Base-by-base conservation (phyloP, 805 yeast species). In the Ogataea salicorniae region DNA sequence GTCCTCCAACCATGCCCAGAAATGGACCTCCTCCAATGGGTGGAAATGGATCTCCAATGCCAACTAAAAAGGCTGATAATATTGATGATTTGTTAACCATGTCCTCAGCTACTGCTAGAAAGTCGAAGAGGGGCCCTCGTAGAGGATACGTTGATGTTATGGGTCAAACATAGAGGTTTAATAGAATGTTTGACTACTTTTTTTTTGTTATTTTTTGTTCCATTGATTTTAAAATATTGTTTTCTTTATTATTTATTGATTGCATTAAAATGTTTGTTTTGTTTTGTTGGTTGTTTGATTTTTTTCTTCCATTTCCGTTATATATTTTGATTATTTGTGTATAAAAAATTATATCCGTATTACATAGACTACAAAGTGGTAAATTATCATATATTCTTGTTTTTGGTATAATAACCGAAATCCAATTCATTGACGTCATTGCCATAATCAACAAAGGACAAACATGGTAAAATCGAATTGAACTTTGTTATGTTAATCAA, bases 81-180 rank as follows among this genome's bases (percentile, higher is more conserved):
- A 59, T 64, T 45, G 66, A 66, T 46, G 69, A 64, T 36, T 48
- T 60, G 36, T 39, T 61, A 46, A 53, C 55, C 15, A 52, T 62
- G 52, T 55, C 60, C 15, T 41, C 71, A 2, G 66, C 69, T 56
- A 70, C 72, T 45, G 66, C 71, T 53, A 74, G 74, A 57, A 73
- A 70, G 51, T 62, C 70, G 11, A 76, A 75, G 45, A 72, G 84
- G 58, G 83, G 83, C 9, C 75, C 76, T n/a, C 68, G 77, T 44
- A 66, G 72, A 53, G 72, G 80, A 5, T 84, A 84, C 58, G 87
- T 84, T 41, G 85, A 84, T 62, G 84, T 83, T 7, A 78, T 83
- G 84, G 60, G 64, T 15, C 59, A 61, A 37, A 52, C 52, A 23
- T 49, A 22, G 17, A 41, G 15, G 37, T 29, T 34, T 36, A 39